A percentile compares a stretch with the other conserved stretches of the same genome.
Evolutionary conservation across 495 filamentous ascomycete species (phyloP).

Genomic region (Daldinia decipiens): DNA sequence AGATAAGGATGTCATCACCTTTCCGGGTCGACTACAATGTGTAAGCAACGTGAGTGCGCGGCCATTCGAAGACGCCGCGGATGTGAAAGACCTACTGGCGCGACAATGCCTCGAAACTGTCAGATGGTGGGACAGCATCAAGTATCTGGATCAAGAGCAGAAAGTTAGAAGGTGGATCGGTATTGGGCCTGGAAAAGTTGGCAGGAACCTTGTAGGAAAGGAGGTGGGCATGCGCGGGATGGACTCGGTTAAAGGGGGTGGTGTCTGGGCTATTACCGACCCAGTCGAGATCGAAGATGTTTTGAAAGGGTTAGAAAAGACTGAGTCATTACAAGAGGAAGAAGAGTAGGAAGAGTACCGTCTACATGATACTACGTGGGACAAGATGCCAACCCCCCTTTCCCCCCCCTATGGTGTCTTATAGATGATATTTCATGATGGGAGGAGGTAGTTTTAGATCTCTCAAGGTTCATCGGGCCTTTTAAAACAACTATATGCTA

Average conservation of each 20-base stretch:
- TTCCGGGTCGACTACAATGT: conserved; percentile 78
- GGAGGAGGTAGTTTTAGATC: not conserved
- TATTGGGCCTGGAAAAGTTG: conserved; percentile 94
- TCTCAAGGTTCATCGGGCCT: not conserved
- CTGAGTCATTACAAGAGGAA: conserved; percentile 64
- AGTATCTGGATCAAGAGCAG: conserved; percentile 85
- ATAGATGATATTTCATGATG: not conserved
- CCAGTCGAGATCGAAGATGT: conserved; percentile 83
- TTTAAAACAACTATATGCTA: not conserved
- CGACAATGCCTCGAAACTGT: conserved; percentile 88
- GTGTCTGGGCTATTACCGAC: conserved; percentile 91
- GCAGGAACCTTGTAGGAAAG: conserved; percentile 91
- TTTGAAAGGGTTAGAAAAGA: conserved; percentile 76
- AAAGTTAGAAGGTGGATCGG: conserved; percentile 90
- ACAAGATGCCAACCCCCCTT: not conserved
- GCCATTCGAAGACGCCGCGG: conserved; percentile 76
- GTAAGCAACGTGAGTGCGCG: conserved; percentile 85
- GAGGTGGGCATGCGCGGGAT: conserved; percentile 87
- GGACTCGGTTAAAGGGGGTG: conserved; percentile 82
- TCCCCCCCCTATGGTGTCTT: not conserved
- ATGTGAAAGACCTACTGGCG: conserved; percentile 80
- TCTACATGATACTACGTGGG: not conserved
- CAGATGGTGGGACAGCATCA: conserved; percentile 91
- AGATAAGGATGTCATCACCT: conserved; percentile 66
- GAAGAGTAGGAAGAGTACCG: conserved; percentile 37